A percentile compares a stretch with the other conserved stretches of the same genome.
phyloP scores from a whole-genome alignment of 1,139 yeast genomes.

The Lodderomyces metapsilosis region DNA sequence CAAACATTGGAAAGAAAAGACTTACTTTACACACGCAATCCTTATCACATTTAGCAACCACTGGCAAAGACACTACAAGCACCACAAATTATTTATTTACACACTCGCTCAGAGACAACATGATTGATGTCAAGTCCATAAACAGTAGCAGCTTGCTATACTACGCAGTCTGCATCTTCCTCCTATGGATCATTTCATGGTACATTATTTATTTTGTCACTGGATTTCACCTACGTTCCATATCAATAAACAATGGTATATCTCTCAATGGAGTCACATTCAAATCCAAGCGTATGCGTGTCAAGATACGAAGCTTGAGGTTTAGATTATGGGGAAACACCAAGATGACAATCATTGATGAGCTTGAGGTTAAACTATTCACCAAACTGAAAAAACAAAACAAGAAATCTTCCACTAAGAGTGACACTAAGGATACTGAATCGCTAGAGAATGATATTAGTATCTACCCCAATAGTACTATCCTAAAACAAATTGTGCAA shows the following conservation, averaged over 20 bases:
- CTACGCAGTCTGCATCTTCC: slow-evolving; percentile 4
- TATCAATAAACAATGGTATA: slow-evolving; percentile 41
- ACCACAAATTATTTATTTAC: slow-evolving; percentile 1
- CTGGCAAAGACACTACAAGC: slow-evolving; percentile 1
- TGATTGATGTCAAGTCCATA: slow-evolving; percentile 2
- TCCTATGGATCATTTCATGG: slow-evolving; percentile 22
- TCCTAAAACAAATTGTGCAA: slow-evolving; percentile 15
- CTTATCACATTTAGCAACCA: too few species aligned
- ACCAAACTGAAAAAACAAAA: neutral
- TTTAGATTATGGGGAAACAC: slow-evolving; percentile 44
- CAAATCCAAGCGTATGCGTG: slow-evolving; percentile 12
- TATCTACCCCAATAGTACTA: slow-evolving; percentile 20
- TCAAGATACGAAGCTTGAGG: slow-evolving; percentile 26
- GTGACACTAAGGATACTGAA: neutral
- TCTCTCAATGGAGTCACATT: slow-evolving; percentile 34
- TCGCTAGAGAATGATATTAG: slow-evolving; percentile 9
- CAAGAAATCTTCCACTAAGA: neutral
- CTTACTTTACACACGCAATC: too few species aligned
- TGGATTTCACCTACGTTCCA: slow-evolving; percentile 34
- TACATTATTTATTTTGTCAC: slow-evolving; percentile 24
- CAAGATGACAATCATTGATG: slow-evolving; percentile 30
- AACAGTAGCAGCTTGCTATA: slow-evolving; percentile 8
- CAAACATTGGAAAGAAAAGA: too few species aligned
- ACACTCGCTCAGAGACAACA: neutral
- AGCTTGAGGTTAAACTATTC: slow-evolving; percentile 17